Base-by-base conservation (phyloP, 805 yeast genomes). In the Kuraishia cidri region DNA sequence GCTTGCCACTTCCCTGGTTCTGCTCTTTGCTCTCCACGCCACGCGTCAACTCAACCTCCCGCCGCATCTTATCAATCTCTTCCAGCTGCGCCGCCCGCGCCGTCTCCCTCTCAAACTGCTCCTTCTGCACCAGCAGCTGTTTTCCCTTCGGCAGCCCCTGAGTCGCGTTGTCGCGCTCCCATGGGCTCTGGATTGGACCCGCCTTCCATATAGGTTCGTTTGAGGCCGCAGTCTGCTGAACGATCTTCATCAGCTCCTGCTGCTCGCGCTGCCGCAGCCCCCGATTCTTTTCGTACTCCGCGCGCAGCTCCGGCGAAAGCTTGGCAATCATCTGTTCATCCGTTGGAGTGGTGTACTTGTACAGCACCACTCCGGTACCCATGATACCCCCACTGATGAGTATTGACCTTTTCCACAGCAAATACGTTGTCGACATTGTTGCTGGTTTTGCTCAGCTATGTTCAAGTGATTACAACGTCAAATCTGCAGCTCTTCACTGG, bases 191-290 rank as follows among this genome's bases (percentile, higher is more conserved):
- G 24, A 83, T 68, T 1, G 75, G 62, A 0, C 88, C 94, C 0
- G 94, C 75, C 50, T 71, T 79, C 94, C 94, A 83, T 31, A 82
- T 74, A 0, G 94, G 94, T 35, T 81, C 86, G 42, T 76, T 66
- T 11, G 86, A 76, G 1, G 69, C 64, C 2, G 85, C 56, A 0
- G 92, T 81, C 39, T 68, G 48, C 36, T 69, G 61, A 1, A 74
- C 88, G 17, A 80, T 74, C 40, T 71, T 72, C 70, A 80, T 79
- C 40, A 83, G 52, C 46, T 73, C 79, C 41, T 69, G 67, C 47
- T 82, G 90, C 51, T 83, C 94, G 37, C 65, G 61, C 44, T 69
- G 69, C 50, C 90, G 69, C 18, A 80, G 52, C 6, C 62, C 75
- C 42, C 62, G 67, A 46, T 80, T 78, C 34, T 65, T 60, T 43